A percentile compares a stretch with the other conserved stretches of the same genome.
Conservation (phyloP, 2,329 filamentous ascomycete species). For the Stromatinia cepivora region DNA sequence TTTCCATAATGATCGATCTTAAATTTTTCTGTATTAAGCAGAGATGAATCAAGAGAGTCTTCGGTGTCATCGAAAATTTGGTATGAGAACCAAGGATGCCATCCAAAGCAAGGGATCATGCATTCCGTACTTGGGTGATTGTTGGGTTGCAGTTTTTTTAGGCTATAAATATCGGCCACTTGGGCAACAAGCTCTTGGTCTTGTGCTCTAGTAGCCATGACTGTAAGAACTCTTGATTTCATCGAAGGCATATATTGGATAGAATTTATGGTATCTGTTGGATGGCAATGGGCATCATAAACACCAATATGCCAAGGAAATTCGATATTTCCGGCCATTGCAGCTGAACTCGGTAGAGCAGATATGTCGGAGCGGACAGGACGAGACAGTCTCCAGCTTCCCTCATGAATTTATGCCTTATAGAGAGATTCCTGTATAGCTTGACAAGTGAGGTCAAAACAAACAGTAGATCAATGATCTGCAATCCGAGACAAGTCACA, state of each 20-base stretch:
- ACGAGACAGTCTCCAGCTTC: not conserved
- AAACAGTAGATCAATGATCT: not conserved
- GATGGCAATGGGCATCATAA: conserved; percentile 81
- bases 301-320: conserved; percentile 72
- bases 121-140: conserved; percentile 41
- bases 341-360: not conserved
- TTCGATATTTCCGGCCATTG: conserved; percentile 15
- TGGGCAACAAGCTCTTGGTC: conserved; percentile 72
- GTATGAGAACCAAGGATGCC: conserved; percentile 86
- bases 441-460: conserved; percentile 11
- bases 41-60: conserved; percentile 22
- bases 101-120: conserved; percentile 74
- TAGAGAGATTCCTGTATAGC: not conserved
- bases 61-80: conserved; percentile 66
- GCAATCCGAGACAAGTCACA: not conserved
- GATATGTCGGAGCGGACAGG: too few relatives aligned
- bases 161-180: conserved; percentile 56
- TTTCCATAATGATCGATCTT: conserved; percentile 63
- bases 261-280: conserved; percentile 72
- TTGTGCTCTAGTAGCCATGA: conserved; percentile 75
- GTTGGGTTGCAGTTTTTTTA: conserved; percentile 42
- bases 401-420: not conserved
- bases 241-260: conserved; percentile 60
- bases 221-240: conserved; percentile 64
- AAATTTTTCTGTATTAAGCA: conserved; percentile 32